Evolutionary conservation across 2,329 filamentous ascomycete species (phyloP), one percentile per base, ranked within the genome.

Genomic region (Penicillium polonicum): DNA sequence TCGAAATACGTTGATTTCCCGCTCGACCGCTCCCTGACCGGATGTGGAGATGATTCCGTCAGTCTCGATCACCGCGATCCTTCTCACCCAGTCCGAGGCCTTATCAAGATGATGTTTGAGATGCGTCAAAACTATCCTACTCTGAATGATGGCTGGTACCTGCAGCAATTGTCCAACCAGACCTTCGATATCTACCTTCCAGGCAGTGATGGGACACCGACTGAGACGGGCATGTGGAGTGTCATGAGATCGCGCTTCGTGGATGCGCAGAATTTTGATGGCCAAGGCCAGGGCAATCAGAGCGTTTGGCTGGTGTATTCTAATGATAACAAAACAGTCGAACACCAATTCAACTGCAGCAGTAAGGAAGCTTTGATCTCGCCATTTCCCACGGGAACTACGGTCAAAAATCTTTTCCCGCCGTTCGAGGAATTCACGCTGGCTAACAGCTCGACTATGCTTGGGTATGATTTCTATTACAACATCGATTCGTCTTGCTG

Each of bases 21-120:
- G 0, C 69, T 85, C 35, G 81, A 83, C 43, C 76, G 78, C 61
- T 80, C 80, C 7, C 71, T 78, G 1, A 62, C 75, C 33, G 86
- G 84, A 8, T 88, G 85, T 65, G 63, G 81, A 42, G 84, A 87
- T 55, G 79, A 82, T 36, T 68, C 72, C 4, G 82, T 85, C 48
- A 80, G 81, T 44, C 79, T 83, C 44, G 85, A 88, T 63, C 85
- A 88, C 65, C 78, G 85, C 41, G 85, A 88, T 64, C 83, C 85
- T 1, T 81, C 84, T 8, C 81, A 85, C 61, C 84, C 85, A 4
- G 72, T 87, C 29, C 80, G 83, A 42, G 86, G 85, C 62, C 80
- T 85, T 44, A 74, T 86, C 57, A 86, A 85, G 71, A 76, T 80
- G 44, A 85, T 87, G 81, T 86, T 82, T 60, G 79, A 86, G 61